phyloP scores from a whole-genome alignment of 2,329 filamentous ascomycete genomes.

The Pyricularia sp. region DNA sequence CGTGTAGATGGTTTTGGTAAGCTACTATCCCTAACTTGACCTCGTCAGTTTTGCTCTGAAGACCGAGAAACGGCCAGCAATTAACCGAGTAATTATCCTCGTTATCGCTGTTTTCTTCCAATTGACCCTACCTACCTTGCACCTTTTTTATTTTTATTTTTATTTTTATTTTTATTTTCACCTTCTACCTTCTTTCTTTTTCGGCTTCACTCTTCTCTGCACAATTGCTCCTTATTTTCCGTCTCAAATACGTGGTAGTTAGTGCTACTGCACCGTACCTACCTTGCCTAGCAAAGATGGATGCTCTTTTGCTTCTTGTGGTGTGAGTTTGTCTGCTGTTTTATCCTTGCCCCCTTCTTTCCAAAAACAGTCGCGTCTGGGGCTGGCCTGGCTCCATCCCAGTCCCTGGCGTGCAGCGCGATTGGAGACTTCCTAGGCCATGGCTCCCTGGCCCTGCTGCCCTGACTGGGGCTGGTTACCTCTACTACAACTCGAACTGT shows the following conservation, averaged over 20 bases:
- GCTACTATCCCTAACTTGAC: background rate
- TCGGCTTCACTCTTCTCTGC: background rate
- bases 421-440: slow-evolving; percentile 21
- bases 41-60: background rate
- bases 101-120: background rate
- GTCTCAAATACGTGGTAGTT: background rate
- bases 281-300: background rate
- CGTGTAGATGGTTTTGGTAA: background rate
- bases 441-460: slow-evolving; percentile 18
- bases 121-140: background rate
- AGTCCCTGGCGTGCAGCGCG: slow-evolving; percentile 19
- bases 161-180: background rate
- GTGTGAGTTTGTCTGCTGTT: slow-evolving; percentile 16
- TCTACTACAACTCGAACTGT: slow-evolving; percentile 23
- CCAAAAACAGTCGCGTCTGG: slow-evolving; percentile 19
- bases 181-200: slow-evolving; percentile 4
- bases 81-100: background rate
- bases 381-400: slow-evolving; percentile 15
- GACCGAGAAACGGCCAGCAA: background rate
- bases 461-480: background rate
- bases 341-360: slow-evolving; percentile 19
- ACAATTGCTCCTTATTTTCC: background rate
- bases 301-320: slow-evolving; percentile 8
- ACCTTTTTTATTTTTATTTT: no score
- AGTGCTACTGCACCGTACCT: background rate